Conservation (phyloP, 306 rosid species). For the Crotalaria pallida region DNA sequence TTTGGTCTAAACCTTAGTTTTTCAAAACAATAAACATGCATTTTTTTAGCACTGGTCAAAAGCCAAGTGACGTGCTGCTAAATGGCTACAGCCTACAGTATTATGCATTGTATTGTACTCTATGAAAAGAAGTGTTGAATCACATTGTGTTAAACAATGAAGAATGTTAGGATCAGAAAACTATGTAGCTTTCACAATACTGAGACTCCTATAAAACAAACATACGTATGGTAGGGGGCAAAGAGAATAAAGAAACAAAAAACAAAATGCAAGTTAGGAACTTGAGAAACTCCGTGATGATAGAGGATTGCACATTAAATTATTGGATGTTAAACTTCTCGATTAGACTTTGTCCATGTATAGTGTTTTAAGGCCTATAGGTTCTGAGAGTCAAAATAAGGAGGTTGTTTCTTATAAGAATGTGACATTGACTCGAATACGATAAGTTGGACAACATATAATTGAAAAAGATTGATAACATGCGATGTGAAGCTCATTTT, state of each 20-base stretch:
- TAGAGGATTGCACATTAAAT: neutral
- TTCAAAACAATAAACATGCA: neutral
- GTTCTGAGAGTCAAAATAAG: neutral
- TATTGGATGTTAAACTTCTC: neutral
- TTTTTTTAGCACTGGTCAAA: constrained; percentile 2
- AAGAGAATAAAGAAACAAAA: neutral
- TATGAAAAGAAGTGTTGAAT: neutral
- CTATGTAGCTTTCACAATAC: neutral
- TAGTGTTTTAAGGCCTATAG: neutral
- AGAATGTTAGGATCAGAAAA: neutral
- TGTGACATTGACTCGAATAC: too few species aligned
- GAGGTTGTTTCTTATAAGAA: too few species aligned
- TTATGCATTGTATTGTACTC: neutral
- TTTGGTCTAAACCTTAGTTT: constrained; percentile 14
- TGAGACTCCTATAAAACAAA: neutral
- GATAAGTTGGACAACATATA: too few species aligned
- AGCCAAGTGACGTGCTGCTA: neutral
- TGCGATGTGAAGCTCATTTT: too few species aligned
- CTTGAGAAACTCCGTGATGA: neutral
- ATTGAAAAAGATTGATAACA: too few species aligned
- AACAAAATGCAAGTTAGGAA: neutral
- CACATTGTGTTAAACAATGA: neutral
- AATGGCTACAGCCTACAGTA: neutral
- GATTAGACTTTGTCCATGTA: neutral
- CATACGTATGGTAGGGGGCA: neutral